Evolutionary conservation across 2,329 filamentous ascomycete genomes (phyloP).

Genomic region (Macroventuria anomochaeta): DNA sequence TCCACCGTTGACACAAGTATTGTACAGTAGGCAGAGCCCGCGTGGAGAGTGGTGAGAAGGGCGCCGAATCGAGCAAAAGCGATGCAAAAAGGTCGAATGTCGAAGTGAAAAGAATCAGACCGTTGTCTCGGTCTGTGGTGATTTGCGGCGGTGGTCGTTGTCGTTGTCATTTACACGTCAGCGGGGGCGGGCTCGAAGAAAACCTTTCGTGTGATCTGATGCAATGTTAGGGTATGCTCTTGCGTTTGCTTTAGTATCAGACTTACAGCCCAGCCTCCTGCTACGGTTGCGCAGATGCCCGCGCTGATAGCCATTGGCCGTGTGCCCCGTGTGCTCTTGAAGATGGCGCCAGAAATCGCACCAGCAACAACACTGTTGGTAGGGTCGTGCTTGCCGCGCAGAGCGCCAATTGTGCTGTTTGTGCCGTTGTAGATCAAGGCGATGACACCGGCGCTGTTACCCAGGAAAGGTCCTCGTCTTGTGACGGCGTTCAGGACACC

Average conservation of each 20-base stretch:
- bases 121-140: background rate
- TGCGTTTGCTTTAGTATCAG: background rate
- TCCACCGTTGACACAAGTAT: slow-evolving; percentile 24
- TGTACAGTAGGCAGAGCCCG: slow-evolving; percentile 24
- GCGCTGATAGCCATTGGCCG: slow-evolving; percentile 95
- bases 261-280: slow-evolving; percentile 83
- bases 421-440: slow-evolving; percentile 94
- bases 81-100: slow-evolving; percentile 22
- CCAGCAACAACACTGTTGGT: slow-evolving; percentile 88
- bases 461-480: slow-evolving; percentile 88
- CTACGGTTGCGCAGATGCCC: slow-evolving; percentile 83
- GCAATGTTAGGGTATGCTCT: slow-evolving; percentile 4
- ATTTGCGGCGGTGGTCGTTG: background rate
- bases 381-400: slow-evolving; percentile 65
- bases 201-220: slow-evolving; percentile 36
- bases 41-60: slow-evolving; percentile 27
- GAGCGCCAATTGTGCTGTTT: slow-evolving; percentile 51
- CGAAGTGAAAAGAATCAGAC: slow-evolving; percentile 10
- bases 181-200: slow-evolving; percentile 32
- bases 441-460: slow-evolving; percentile 93
- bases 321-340: slow-evolving; percentile 92
- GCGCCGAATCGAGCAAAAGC: slow-evolving; percentile 21
- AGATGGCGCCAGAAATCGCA: slow-evolving; percentile 86
- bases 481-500: slow-evolving; percentile 94
- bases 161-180: slow-evolving; percentile 6